Conservation (phyloP, 2,329 filamentous ascomycete genomes). For the Aspergillaceae sp. region DNA sequence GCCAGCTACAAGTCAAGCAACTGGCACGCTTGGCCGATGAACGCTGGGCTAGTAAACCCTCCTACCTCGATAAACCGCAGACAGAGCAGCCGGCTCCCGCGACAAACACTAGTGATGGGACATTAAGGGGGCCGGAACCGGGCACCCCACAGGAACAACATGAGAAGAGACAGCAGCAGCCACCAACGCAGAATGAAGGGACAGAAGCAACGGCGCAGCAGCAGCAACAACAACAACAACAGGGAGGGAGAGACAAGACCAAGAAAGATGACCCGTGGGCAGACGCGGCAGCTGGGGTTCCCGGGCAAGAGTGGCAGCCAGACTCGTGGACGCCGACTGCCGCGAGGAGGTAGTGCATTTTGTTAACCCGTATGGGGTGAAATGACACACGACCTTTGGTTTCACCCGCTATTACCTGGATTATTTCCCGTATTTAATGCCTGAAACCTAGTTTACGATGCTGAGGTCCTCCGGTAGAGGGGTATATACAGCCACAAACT, state of each 20-base stretch:
- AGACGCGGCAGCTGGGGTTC: constrained; percentile 41
- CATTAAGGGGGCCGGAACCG: constrained; percentile 26
- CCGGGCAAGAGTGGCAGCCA: constrained; percentile 61
- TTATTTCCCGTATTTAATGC: too few relatives aligned
- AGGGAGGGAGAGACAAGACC: constrained; percentile 2
- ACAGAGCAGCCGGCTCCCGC: constrained; percentile 41
- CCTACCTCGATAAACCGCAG: constrained; percentile 49
- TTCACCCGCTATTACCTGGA: too few relatives aligned
- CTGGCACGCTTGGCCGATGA: constrained; percentile 53
- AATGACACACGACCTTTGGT: too few relatives aligned
- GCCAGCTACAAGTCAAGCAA: constrained; percentile 51
- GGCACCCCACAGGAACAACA: too few relatives aligned
- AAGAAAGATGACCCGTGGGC: constrained; percentile 49
- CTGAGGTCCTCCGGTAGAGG: too few relatives aligned
- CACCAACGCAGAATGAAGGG: background rate
- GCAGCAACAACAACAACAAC: constrained; percentile 9
- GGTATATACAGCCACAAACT: too few relatives aligned
- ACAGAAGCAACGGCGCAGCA: constrained; percentile 15
- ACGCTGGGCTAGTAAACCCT: constrained; percentile 52
- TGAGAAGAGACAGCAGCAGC: too few relatives aligned
- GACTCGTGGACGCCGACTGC: constrained; percentile 50
- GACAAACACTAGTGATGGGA: constrained; percentile 36
- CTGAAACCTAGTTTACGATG: too few relatives aligned
- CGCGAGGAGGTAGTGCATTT: constrained; percentile 22
- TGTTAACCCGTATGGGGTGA: too few relatives aligned